Evolutionary conservation across 208 protist genomes (phyloP).

Genomic region (Crithidia fasciculata): DNA sequence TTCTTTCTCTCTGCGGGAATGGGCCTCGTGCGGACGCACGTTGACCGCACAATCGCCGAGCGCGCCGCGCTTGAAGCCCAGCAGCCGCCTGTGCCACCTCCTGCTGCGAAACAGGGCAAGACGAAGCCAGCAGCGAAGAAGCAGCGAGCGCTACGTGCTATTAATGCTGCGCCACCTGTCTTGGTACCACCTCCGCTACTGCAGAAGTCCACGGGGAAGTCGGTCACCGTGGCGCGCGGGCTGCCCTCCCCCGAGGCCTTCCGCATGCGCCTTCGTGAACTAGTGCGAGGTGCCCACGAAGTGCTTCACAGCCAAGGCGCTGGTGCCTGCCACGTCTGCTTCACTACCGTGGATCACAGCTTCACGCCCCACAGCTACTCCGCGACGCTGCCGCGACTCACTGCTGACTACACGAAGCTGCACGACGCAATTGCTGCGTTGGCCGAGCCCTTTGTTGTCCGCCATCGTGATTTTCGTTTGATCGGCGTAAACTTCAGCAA

Average conservation of each 20-base stretch:
- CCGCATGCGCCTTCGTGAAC: slow-evolving; percentile 15
- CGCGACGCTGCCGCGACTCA: slow-evolving; percentile 40
- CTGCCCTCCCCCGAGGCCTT: slow-evolving; percentile 29
- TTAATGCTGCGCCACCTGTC: too few species aligned
- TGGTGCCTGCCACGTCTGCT: slow-evolving; percentile 27
- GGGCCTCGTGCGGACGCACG: slow-evolving; percentile 55
- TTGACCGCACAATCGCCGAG: slow-evolving; percentile 38
- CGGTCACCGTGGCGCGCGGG: slow-evolving; percentile 38
- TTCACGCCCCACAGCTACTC: slow-evolving; percentile 34
- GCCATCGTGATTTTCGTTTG: slow-evolving; percentile 44
- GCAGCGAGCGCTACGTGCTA: too few species aligned
- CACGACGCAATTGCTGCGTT: slow-evolving; percentile 20
- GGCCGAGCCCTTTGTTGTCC: slow-evolving; percentile 21
- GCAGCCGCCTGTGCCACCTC: not conserved
- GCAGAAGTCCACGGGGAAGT: slow-evolving; percentile 41
- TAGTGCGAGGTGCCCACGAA: slow-evolving; percentile 31
- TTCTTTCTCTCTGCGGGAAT: slow-evolving; percentile 66
- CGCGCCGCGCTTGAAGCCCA: not conserved
- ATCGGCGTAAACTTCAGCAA: slow-evolving; percentile 47
- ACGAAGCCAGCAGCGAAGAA: too few species aligned
- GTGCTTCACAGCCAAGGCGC: slow-evolving; percentile 33
- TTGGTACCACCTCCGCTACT: not conserved
- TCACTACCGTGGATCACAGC: slow-evolving; percentile 37
- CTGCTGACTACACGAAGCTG: slow-evolving; percentile 31
- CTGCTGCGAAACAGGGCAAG: not conserved